Evolutionary conservation across 2,329 filamentous ascomycete species (phyloP).

Genomic region (Albophoma yamanashiensis): DNA sequence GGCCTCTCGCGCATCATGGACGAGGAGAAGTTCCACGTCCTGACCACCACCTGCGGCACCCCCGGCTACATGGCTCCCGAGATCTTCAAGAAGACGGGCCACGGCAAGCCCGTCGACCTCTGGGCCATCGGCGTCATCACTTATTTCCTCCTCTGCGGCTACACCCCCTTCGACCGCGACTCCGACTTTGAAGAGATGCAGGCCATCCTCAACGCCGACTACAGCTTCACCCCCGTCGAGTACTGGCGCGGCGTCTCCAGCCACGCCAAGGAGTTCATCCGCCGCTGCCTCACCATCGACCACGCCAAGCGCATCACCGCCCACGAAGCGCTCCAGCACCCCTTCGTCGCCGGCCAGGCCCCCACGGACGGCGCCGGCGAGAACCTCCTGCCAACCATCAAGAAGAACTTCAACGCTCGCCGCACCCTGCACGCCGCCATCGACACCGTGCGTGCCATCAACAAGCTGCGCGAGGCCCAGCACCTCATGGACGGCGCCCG

Average conservation of each 20-base stretch:
- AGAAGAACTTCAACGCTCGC: conserved; percentile 65
- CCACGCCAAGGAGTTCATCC: conserved; percentile 84
- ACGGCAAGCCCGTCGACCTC: conserved; percentile 95
- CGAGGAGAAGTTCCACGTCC: conserved; percentile 93
- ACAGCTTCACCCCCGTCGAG: conserved; percentile 85
- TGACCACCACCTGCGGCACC: conserved; percentile 95
- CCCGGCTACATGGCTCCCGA: conserved; percentile 99
- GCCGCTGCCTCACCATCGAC: conserved; percentile 83
- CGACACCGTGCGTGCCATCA: conserved; percentile 60
- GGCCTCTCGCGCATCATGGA: conserved; percentile 96
- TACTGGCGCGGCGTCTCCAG: conserved; percentile 94
- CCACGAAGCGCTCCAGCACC: conserved; percentile 62
- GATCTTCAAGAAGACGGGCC: conserved; percentile 97
- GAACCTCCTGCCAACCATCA: conserved; percentile 57
- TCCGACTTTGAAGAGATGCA: conserved; percentile 99
- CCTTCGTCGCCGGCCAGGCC: conserved; percentile 49
- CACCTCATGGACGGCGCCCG: conserved; percentile 48
- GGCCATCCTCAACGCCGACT: conserved; percentile 92
- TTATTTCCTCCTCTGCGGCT: conserved; percentile 95
- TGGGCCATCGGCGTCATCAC: conserved; percentile 99
- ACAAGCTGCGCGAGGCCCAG: conserved; percentile 57
- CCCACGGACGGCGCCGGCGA: conserved; percentile 37
- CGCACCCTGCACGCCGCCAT: conserved; percentile 60
- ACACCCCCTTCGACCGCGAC: conserved; percentile 96
- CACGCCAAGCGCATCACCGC: conserved; percentile 81